Evolutionary conservation across 768 basidiomycete species (phyloP).

Genomic region (Neoboletus magnificus): DNA sequence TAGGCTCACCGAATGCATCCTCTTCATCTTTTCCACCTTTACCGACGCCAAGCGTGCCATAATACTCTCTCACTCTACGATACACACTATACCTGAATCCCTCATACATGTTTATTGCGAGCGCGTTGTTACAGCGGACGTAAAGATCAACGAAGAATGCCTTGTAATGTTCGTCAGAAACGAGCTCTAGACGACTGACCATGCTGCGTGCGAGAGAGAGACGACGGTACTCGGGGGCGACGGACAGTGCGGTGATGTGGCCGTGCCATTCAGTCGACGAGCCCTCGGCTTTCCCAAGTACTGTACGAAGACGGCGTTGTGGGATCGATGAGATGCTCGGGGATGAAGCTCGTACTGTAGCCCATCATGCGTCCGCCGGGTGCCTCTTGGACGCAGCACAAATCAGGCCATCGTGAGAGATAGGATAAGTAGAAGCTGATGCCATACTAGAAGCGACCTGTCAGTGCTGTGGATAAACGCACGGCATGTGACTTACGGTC

Average conservation of each 20-base stretch:
- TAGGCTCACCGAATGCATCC: constrained; percentile 82
- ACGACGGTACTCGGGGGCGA: constrained; percentile 90
- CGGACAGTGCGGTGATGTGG: constrained; percentile 92
- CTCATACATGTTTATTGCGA: constrained; percentile 92
- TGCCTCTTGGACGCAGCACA: constrained; percentile 80
- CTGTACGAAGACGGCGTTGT: constrained; percentile 38
- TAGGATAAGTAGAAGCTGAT: constrained; percentile 88
- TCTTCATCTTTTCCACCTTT: constrained; percentile 80
- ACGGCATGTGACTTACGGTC: constrained; percentile 56
- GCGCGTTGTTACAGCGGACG: constrained; percentile 80
- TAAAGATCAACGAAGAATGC: constrained; percentile 95
- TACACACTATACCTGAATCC: constrained; percentile 91
- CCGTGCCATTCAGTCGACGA: constrained; percentile 76
- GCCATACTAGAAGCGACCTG: constrained; percentile 56
- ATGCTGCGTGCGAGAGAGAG: constrained; percentile 83
- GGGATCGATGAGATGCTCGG: constrained; percentile 4
- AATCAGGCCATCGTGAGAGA: constrained; percentile 87
- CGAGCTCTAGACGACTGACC: constrained; percentile 82
- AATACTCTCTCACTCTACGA: constrained; percentile 86
- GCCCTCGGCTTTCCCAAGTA: constrained; percentile 93
- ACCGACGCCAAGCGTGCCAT: constrained; percentile 71
- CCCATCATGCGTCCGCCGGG: constrained; percentile 86
- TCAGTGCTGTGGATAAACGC: not conserved
- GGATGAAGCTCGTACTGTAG: constrained; percentile 61
- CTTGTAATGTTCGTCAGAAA: constrained; percentile 76